These are phyloP conservation scores for Lasiodiplodia theobromae DNA, from an alignment of 2,329 filamentous ascomycete species.

Conservation along the genomic window DNA sequence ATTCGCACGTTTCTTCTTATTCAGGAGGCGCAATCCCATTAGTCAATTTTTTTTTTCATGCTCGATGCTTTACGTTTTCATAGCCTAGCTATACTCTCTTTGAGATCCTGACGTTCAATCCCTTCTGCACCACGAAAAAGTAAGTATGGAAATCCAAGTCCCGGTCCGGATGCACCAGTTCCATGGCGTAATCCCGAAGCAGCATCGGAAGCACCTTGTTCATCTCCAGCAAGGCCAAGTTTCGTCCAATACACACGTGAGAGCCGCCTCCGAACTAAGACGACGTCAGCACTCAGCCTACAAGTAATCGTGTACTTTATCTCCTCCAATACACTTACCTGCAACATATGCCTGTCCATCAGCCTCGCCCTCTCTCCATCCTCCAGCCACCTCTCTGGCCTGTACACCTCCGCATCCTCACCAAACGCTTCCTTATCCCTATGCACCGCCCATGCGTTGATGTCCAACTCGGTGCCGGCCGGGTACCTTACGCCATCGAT, in stretches of 20 bases:
- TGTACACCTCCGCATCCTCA: constrained; percentile 48
- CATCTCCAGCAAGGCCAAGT: constrained; percentile 42
- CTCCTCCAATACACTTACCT: constrained; percentile 26
- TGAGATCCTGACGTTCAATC: constrained; percentile 60
- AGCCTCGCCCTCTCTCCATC: constrained; percentile 36
- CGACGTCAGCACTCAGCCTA: background rate
- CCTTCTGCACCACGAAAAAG: constrained; percentile 67
- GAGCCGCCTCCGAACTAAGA: constrained; percentile 43
- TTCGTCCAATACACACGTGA: constrained; percentile 43
- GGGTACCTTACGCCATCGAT: constrained; percentile 43
- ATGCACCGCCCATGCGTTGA: constrained; percentile 55
- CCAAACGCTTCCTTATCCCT: constrained; percentile 50
- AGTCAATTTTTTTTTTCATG: too few relatives aligned
- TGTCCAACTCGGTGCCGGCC: constrained; percentile 50
- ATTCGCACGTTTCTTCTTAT: too few relatives aligned
- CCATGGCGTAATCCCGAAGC: constrained; percentile 48
- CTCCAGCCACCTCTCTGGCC: constrained; percentile 56
- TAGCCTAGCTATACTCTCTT: constrained; percentile 34
- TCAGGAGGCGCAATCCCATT: too few relatives aligned
- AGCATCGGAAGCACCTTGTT: constrained; percentile 40
- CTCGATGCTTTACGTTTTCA: background rate
- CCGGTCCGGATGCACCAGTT: constrained; percentile 59
- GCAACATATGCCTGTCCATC: constrained; percentile 43
- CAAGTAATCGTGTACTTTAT: background rate
- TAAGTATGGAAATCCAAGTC: constrained; percentile 62